Percentiles rank a stretch among this genome's conserved stretches.
phyloP scores from a whole-genome alignment of 441 rosid genomes.

The Arabidopsis hybrid region DNA sequence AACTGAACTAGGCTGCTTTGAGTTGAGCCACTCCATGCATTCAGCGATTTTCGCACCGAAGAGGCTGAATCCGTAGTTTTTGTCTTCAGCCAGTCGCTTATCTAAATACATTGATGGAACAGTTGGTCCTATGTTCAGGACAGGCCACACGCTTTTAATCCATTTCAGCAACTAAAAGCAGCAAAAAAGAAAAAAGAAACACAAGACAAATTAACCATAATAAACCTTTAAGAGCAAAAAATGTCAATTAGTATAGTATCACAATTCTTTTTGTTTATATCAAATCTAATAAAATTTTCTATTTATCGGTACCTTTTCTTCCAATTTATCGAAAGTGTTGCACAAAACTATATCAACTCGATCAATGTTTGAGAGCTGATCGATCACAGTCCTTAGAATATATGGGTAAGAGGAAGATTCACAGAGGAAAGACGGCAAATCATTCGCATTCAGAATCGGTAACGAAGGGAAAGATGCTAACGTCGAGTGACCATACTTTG shows the following conservation, averaged over 20 bases:
- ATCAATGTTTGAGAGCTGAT: constrained; percentile 62
- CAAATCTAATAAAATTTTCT: no score
- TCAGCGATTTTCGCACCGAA: constrained; percentile 36
- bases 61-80: constrained; percentile 55
- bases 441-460: constrained; percentile 54
- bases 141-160: constrained; percentile 53
- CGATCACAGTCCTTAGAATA: constrained; percentile 52
- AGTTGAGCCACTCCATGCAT: constrained; percentile 53
- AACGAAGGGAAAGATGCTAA: constrained; percentile 47
- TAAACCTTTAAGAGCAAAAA: neutral
- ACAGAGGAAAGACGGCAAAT: constrained; percentile 64
- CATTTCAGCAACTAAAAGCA: constrained; percentile 48
- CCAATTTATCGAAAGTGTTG: constrained; percentile 71
- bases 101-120: constrained; percentile 68
- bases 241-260: neutral
- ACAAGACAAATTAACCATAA: neutral
- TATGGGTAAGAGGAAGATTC: constrained; percentile 61
- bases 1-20: constrained; percentile 56
- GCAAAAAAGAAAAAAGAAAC: neutral
- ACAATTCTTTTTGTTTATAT: no score
- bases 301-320: constrained; percentile 55
- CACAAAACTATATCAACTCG: constrained; percentile 64
- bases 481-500: constrained; percentile 35
- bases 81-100: constrained; percentile 52
- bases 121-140: constrained; percentile 66